A percentile compares a stretch with the other conserved stretches of the same genome.
Evolutionary conservation across 2,329 filamentous ascomycete genomes (phyloP).

Genomic region (Sporothrix schenckii): DNA sequence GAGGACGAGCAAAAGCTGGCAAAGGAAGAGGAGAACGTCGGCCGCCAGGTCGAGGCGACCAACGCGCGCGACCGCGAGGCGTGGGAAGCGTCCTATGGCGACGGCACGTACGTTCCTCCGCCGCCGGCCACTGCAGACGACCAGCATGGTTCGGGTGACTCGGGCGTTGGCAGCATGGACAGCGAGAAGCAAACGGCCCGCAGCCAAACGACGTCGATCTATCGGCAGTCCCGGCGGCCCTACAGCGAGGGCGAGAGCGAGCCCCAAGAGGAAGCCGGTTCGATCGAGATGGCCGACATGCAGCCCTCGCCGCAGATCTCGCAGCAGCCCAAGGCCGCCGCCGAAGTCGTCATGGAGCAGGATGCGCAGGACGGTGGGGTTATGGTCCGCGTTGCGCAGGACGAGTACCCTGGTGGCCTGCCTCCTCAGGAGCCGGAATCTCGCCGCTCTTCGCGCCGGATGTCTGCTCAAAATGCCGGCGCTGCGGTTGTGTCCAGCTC

Average conservation of each 20-base stretch:
- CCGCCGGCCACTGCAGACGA: slow-evolving; percentile 39
- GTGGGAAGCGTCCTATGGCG: slow-evolving; percentile 80
- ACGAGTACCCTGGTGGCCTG: slow-evolving; percentile 48
- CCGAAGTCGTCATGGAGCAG: slow-evolving; percentile 49
- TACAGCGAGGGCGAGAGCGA: slow-evolving; percentile 7
- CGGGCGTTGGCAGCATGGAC: slow-evolving; percentile 54
- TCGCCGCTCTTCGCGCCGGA: not conserved
- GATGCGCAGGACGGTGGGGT: slow-evolving; percentile 52
- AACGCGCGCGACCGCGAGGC: slow-evolving; percentile 63
- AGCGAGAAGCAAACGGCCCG: slow-evolving; percentile 50
- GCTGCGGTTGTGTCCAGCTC: not conserved
- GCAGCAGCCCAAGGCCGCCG: slow-evolving; percentile 42
- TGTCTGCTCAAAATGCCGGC: not conserved
- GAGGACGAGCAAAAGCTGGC: slow-evolving; percentile 59
- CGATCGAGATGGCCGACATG: slow-evolving; percentile 60
- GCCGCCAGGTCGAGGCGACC: slow-evolving; percentile 65
- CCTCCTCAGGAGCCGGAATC: slow-evolving; percentile 21
- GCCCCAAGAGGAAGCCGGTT: slow-evolving; percentile 36
- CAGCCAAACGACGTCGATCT: slow-evolving; percentile 44
- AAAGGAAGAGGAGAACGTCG: slow-evolving; percentile 69
- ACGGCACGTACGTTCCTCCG: slow-evolving; percentile 46
- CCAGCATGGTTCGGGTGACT: slow-evolving; percentile 51
- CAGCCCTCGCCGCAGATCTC: slow-evolving; percentile 40
- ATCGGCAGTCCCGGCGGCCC: slow-evolving; percentile 41
- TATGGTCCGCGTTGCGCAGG: slow-evolving; percentile 57